Percentiles rank a stretch among this genome's conserved stretches.
Evolutionary conservation across 306 rosid genomes (phyloP).

Genomic region (Begonia masoniana): DNA sequence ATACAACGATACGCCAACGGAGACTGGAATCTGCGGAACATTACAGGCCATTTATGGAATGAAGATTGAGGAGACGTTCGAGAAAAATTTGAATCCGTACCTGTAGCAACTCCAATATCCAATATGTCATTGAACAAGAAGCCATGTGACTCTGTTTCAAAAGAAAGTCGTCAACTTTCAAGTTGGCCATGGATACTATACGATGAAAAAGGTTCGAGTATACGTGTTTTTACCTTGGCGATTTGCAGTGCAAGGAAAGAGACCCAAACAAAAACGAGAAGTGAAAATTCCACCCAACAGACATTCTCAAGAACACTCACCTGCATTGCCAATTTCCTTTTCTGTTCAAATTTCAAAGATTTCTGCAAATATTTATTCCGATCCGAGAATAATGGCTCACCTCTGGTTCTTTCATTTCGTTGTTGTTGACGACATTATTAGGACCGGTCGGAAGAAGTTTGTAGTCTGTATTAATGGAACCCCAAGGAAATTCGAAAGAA

Average conservation of each 20-base stretch:
- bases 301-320: conserved; percentile 54
- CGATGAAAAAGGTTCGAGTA: not conserved
- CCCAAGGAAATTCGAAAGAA: not conserved
- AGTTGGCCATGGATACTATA: not conserved
- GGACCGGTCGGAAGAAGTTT: conserved; percentile 71
- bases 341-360: conserved; percentile 12
- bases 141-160: conserved; percentile 33
- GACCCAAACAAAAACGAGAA: conserved; percentile 77
- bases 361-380: not conserved
- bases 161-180: not conserved
- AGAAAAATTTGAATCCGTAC: conserved; percentile 11
- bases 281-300: conserved; percentile 76
- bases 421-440: conserved; percentile 5
- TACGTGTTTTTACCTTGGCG: conserved; percentile 34
- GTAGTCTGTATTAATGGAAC: conserved; percentile 39
- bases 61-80: too few species aligned
- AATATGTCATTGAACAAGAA: conserved; percentile 55
- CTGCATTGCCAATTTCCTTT: conserved; percentile 30
- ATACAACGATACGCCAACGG: conserved; percentile 53
- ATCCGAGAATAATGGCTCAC: conserved; percentile 7
- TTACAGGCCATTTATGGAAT: too few species aligned
- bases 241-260: conserved; percentile 75
- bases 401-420: conserved; percentile 23
- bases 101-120: conserved; percentile 74
- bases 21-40: conserved; percentile 51